Percentiles rank a stretch among this genome's conserved stretches.
These are phyloP conservation scores for Gossypium gossypioides DNA, from an alignment of 441 rosid species.

Conservation along the genomic window DNA sequence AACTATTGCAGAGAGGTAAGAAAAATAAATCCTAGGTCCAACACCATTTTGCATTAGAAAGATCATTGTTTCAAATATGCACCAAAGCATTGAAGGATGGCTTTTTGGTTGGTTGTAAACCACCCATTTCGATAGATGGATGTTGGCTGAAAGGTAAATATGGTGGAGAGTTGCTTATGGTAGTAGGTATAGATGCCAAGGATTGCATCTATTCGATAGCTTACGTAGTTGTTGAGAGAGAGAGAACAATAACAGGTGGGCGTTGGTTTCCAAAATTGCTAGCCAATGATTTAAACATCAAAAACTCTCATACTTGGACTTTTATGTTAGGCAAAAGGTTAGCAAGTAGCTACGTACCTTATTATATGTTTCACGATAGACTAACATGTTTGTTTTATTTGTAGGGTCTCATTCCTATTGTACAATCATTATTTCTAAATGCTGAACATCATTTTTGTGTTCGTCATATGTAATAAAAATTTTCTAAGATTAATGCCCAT, in stretches of 20 bases:
- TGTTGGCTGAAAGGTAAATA: background rate
- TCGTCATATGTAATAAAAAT: too few relatives aligned
- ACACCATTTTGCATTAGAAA: too few relatives aligned
- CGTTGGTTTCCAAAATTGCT: background rate
- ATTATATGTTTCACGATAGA: background rate
- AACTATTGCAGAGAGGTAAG: too few relatives aligned
- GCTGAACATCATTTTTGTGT: background rate
- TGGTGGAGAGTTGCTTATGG: background rate
- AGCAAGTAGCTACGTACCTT: background rate
- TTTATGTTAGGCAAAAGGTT: background rate
- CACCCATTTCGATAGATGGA: too few relatives aligned
- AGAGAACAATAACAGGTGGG: background rate
- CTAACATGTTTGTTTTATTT: background rate
- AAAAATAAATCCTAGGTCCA: too few relatives aligned
- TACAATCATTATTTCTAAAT: background rate
- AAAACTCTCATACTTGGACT: background rate
- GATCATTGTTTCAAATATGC: too few relatives aligned
- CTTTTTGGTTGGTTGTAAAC: too few relatives aligned
- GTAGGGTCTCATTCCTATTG: background rate
- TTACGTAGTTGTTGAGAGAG: background rate
- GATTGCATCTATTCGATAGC: background rate
- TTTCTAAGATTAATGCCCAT: background rate
- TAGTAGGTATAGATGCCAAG: background rate
- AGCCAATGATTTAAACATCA: background rate
- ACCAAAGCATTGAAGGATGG: too few relatives aligned